Base-by-base conservation (phyloP, 345 rosid species). In the Isatis tinctoria region DNA sequence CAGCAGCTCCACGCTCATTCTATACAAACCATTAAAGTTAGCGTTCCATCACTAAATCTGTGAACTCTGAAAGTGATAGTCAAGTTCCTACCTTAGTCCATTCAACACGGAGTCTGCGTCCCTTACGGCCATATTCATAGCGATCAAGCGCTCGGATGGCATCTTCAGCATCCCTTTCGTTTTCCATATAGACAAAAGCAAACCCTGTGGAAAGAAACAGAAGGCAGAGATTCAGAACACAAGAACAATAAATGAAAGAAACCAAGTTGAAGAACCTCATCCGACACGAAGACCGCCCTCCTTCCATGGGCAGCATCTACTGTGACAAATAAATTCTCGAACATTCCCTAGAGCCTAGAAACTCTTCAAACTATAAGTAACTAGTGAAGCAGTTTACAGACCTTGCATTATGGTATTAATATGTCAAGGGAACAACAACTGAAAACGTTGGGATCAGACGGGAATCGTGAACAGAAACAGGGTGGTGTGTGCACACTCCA, bases 151-250 rank as follows among this genome's bases (percentile, higher is more conserved):
- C 96, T 56, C 96, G 86, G 53, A 94, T 91, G n/a, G 98, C 98
- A 86, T 94, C 93, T 63, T 91, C 96, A 58, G 95, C 98, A 85
- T 94, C 97, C 74, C 92, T 91, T 80, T 94, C 97, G 74, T 94
- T 93, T 70, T 94, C 97, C 98, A 94, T 94, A 59, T 90, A 94
- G 48, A 94, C 79, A 74, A 94, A 94, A 63, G 96, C 98, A 84
- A 90, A 91, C 30, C 98, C 96, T 91, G 77, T 0, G 61, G 2
- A 73, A 17, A 30, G 24, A 10, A 28, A 4, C 9, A 2, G 28
- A 14, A 3, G 10, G 27, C 13, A 49, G 20, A 68, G 24, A 17
- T 52, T 51, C 40, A 27, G 30, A 49, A 67, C 32, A 59, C 5
- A 11, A 36, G 17, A 13, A 26, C 14, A 75, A 70, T 14, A 43